These are phyloP conservation scores for Russula dissimulans DNA, from an alignment of 768 basidiomycete genomes.

Conservation along the genomic window DNA sequence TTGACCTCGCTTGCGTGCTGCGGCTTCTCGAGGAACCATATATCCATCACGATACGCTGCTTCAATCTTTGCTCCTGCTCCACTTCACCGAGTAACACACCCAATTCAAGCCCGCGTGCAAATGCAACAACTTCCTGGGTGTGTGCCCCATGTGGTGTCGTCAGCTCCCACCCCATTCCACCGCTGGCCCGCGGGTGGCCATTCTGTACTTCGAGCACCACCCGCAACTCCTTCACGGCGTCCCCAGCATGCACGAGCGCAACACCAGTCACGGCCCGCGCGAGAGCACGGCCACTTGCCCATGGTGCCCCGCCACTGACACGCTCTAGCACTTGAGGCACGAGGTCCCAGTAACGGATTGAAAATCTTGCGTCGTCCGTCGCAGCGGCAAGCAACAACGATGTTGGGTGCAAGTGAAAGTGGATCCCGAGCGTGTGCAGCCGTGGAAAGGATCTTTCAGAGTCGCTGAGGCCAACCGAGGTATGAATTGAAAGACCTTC, in stretches of 20 bases:
- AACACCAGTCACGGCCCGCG: constrained; percentile 4
- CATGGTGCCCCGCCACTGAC: constrained; percentile 3
- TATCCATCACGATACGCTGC: constrained; percentile 11
- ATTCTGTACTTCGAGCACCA: constrained; percentile 6
- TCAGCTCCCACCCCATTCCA: constrained; percentile 12
- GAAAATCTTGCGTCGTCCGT: constrained; percentile 14
- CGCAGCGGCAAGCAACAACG: constrained; percentile 10
- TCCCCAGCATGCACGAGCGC: constrained; percentile 8
- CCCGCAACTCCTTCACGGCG: constrained; percentile 2
- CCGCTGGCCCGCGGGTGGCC: constrained; percentile 7
- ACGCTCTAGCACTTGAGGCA: constrained; percentile 4
- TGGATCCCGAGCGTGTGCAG: constrained; percentile 3
- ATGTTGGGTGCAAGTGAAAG: constrained; percentile 12
- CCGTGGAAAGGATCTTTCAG: neutral
- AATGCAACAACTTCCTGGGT: constrained; percentile 3
- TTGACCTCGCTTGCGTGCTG: constrained; percentile 7
- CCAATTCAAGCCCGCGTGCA: constrained; percentile 8
- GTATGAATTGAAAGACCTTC: constrained; percentile 5
- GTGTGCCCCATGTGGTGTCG: neutral
- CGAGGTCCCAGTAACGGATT: constrained; percentile 14
- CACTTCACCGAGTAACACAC: constrained; percentile 1
- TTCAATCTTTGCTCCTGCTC: constrained; percentile 4
- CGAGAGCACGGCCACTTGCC: constrained; percentile 10
- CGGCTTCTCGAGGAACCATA: constrained; percentile 10
- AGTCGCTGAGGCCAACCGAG: neutral